These are phyloP conservation scores for Botryobasidium botryosum DNA, from an alignment of 768 basidiomycete genomes.

Conservation along the genomic window DNA sequence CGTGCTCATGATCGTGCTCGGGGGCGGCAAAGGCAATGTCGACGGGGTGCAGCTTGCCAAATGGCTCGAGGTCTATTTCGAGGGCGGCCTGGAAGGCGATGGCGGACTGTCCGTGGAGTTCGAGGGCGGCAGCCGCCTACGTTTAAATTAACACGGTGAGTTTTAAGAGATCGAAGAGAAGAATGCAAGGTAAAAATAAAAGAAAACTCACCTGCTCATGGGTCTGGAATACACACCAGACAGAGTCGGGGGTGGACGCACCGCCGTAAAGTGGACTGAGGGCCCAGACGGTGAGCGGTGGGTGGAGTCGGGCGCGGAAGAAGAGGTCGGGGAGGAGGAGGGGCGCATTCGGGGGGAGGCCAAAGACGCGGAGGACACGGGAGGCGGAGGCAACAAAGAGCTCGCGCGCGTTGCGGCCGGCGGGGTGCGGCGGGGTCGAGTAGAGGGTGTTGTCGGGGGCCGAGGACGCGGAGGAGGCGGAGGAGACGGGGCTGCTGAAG, in stretches of 20 bases:
- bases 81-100: no score
- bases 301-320: slow-evolving; percentile 25
- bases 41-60: no score
- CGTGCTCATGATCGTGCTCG: no score
- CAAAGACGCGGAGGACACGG: slow-evolving; percentile 32
- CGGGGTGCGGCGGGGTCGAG: slow-evolving; percentile 4
- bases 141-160: no score
- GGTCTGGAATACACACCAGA: slow-evolving; percentile 41
- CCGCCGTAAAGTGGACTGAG: slow-evolving; percentile 21
- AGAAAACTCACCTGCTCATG: slow-evolving; percentile 41
- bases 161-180: background rate
- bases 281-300: slow-evolving; percentile 35
- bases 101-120: background rate
- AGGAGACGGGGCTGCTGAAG: no score
- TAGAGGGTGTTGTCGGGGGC: background rate
- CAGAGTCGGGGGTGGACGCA: slow-evolving; percentile 15
- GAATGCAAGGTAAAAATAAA: slow-evolving; percentile 9
- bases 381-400: slow-evolving; percentile 33
- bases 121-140: no score
- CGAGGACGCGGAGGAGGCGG: no score
- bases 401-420: slow-evolving; percentile 7
- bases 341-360: slow-evolving; percentile 9
- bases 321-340: slow-evolving; percentile 19
- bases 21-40: no score
- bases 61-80: no score